Evolutionary conservation across 2,329 filamentous ascomycete genomes (phyloP).

Genomic region (Basipetospora chlamydospora): DNA sequence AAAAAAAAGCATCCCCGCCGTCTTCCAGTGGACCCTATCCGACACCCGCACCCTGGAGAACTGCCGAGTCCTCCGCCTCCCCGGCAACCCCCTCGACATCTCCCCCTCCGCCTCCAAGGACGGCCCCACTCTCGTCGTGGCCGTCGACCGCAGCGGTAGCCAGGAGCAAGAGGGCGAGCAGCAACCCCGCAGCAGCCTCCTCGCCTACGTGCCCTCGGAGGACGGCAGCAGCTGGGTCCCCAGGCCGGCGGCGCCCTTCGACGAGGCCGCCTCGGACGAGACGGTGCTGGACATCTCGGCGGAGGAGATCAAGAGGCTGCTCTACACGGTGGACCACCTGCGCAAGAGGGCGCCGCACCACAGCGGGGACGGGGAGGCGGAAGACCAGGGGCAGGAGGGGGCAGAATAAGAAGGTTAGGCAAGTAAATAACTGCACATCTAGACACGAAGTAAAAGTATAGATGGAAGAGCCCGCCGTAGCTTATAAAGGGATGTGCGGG

Average conservation of each 20-base stretch:
- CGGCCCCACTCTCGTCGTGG: conserved; percentile 19
- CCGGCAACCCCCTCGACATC: conserved; percentile 51
- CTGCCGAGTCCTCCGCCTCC: conserved; percentile 32
- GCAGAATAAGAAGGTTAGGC: too few relatives aligned
- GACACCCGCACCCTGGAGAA: conserved; percentile 33
- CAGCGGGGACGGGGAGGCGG: conserved; percentile 13
- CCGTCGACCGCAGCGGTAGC: conserved; percentile 25
- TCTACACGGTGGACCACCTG: conserved; percentile 32
- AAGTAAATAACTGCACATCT: too few relatives aligned
- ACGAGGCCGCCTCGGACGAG: conserved; percentile 13
- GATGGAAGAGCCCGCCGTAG: too few relatives aligned
- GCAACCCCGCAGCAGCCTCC: conserved; percentile 8
- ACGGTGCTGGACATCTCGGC: conserved; percentile 17
- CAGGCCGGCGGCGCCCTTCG: conserved; percentile 1
- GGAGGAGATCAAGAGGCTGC: conserved; percentile 24
- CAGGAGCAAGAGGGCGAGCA: conserved; percentile 13
- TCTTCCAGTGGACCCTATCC: conserved; percentile 50
- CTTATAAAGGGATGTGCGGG: too few relatives aligned
- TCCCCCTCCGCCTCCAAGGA: conserved; percentile 14
- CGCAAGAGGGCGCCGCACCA: conserved; percentile 25
- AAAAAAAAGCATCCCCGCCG: conserved; percentile 35
- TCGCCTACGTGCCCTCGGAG: conserved; percentile 7
- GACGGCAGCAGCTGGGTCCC: conserved; percentile 1
- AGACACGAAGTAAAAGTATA: too few relatives aligned
- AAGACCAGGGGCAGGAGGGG: conserved; percentile 3